These are phyloP conservation scores for Umbelopsis isabellina DNA, from an alignment of 192 early-diverging fungal genomes.

Conservation along the genomic window DNA sequence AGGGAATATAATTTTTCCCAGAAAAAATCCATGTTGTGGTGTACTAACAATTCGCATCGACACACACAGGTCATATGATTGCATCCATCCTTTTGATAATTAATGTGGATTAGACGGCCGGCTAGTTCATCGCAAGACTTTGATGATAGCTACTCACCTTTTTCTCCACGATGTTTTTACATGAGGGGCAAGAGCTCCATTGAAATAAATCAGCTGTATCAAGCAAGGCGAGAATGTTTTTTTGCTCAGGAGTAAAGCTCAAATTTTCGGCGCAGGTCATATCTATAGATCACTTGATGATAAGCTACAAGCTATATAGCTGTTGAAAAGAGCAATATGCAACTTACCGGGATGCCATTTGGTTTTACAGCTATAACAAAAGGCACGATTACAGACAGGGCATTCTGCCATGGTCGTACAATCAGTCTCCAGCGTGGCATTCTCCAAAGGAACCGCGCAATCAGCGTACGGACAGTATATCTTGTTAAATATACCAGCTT, in stretches of 20 bases:
- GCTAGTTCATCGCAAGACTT: no score
- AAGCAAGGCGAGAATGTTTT: not conserved
- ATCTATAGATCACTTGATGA: not conserved
- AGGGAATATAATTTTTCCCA: not conserved
- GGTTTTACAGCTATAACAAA: not conserved
- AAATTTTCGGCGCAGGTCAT: not conserved
- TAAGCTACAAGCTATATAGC: no score
- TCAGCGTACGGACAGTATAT: constrained; percentile 13
- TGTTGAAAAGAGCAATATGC: not conserved
- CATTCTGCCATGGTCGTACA: constrained; percentile 10
- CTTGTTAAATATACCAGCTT: constrained; percentile 12
- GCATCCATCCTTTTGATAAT: not conserved
- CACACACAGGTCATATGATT: constrained; percentile 16
- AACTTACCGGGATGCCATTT: constrained; percentile 12
- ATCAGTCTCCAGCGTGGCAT: not conserved
- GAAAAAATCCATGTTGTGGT: not conserved
- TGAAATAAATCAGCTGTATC: not conserved
- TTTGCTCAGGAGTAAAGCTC: not conserved
- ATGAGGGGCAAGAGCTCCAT: constrained; percentile 1
- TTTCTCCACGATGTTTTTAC: constrained; percentile 5
- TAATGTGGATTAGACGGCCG: not conserved
- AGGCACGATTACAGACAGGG: constrained; percentile 4
- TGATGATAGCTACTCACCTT: not conserved
- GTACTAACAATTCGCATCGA: constrained; percentile 2
- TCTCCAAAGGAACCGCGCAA: constrained; percentile 6